These are phyloP conservation scores for Hypoxylon sp. DNA, from an alignment of 2,329 filamentous ascomycete genomes.

Conservation along the genomic window DNA sequence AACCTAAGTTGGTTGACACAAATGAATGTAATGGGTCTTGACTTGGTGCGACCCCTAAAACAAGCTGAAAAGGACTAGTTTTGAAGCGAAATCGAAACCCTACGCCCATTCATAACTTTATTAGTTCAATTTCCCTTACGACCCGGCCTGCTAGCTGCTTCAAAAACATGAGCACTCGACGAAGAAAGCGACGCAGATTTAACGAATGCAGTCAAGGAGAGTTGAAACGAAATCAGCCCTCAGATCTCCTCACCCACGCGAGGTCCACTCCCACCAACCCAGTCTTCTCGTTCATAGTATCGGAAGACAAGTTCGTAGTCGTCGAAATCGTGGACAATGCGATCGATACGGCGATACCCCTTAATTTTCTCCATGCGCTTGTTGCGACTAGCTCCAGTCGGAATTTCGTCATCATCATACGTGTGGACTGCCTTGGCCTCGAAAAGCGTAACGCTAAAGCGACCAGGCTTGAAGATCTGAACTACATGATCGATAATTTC, in stretches of 20 bases:
- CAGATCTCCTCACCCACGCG: slow-evolving; percentile 66
- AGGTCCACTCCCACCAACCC: slow-evolving; percentile 65
- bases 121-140: slow-evolving; percentile 5
- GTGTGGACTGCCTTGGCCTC: slow-evolving; percentile 78
- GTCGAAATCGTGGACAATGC: slow-evolving; percentile 96
- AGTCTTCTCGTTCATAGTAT: slow-evolving; percentile 94
- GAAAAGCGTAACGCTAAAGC: slow-evolving; percentile 96
- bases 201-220: background rate
- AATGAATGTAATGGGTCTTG: slow-evolving; percentile 27
- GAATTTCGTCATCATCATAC: slow-evolving; percentile 57
- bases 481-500: slow-evolving; percentile 96
- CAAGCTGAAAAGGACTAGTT: background rate
- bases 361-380: slow-evolving; percentile 80
- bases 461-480: slow-evolving; percentile 95
- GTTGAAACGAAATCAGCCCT: slow-evolving; percentile 4
- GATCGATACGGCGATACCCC: slow-evolving; percentile 90
- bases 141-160: slow-evolving; percentile 18
- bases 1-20: slow-evolving; percentile 15
- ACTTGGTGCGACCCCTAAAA: slow-evolving; percentile 6
- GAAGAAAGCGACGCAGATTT: slow-evolving; percentile 7
- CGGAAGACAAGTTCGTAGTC: slow-evolving; percentile 97
- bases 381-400: slow-evolving; percentile 52
- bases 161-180: slow-evolving; percentile 1
- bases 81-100: slow-evolving; percentile 19
- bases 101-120: background rate